Conservation (phyloP, 495 filamentous ascomycete species). For the Podospora pseudopauciseta region DNA sequence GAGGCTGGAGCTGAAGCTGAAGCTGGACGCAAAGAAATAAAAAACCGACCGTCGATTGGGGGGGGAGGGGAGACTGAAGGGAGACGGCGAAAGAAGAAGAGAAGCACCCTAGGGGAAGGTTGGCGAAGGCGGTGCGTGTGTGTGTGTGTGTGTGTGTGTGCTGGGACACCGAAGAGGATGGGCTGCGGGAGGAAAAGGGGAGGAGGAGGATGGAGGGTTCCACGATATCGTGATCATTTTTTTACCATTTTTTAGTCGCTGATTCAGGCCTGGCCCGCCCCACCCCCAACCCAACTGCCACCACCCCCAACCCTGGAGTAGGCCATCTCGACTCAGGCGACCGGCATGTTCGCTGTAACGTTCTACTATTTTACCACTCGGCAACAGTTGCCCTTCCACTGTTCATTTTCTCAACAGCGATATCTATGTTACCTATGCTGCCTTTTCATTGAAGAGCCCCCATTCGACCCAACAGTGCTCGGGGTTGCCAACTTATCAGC, state of each 20-base stretch:
- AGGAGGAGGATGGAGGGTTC: slow-evolving; percentile 20
- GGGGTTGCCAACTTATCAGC: neutral
- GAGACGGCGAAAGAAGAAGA: slow-evolving; percentile 36
- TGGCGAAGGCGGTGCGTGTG: slow-evolving; percentile 39
- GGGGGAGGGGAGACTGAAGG: slow-evolving; percentile 12
- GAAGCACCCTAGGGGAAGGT: slow-evolving; percentile 34
- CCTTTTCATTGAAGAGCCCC: neutral
- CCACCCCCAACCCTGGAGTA: neutral
- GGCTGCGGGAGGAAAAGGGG: slow-evolving; percentile 13
- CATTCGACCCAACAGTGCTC: neutral
- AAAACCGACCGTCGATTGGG: slow-evolving; percentile 28
- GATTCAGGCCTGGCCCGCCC: slow-evolving; percentile 26
- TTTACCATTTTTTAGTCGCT: slow-evolving; percentile 29
- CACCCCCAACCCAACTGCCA: neutral
- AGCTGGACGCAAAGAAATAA: slow-evolving; percentile 25
- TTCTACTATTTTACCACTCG: neutral
- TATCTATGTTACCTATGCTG: neutral
- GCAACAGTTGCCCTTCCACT: neutral
- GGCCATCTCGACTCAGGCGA: neutral
- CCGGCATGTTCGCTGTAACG: neutral
- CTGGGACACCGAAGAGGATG: slow-evolving; percentile 12
- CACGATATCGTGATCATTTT: slow-evolving; percentile 34
- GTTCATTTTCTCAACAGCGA: neutral
- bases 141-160: slow-evolving; percentile 25
- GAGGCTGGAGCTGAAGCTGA: slow-evolving; percentile 5